Conservation (phyloP, 2,329 filamentous ascomycete genomes). For the Corinectria fuckeliana region DNA sequence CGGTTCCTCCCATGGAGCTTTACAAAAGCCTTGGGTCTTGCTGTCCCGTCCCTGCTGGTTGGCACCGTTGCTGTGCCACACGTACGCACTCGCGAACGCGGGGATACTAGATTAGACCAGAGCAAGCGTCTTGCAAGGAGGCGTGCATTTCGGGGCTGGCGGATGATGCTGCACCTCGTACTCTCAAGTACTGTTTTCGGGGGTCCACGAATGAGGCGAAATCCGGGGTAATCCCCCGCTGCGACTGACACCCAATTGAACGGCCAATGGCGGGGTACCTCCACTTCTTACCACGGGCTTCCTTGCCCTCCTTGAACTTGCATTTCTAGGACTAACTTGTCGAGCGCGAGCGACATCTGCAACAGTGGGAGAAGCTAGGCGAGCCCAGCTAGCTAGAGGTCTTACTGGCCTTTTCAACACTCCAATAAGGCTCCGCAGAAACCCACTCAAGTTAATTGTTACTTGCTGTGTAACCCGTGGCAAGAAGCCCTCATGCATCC, state of each 20-base stretch:
- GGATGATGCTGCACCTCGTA: constrained; percentile 5
- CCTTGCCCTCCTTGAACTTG: background rate
- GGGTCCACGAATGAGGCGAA: constrained; percentile 19
- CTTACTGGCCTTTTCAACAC: no score
- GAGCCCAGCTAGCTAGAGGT: background rate
- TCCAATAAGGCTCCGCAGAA: no score
- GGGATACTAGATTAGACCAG: background rate
- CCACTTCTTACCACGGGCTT: constrained; percentile 1
- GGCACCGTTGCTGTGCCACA: no score
- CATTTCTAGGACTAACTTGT: no score
- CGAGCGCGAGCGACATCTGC: background rate
- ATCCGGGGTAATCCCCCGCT: constrained; percentile 22
- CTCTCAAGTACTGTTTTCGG: constrained; percentile 11
- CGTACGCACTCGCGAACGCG: background rate
- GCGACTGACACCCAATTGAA: background rate
- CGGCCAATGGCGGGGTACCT: constrained; percentile 3
- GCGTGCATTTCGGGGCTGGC: background rate
- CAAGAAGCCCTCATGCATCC: background rate
- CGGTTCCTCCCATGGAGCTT: background rate
- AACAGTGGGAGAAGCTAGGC: background rate
- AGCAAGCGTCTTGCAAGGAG: background rate
- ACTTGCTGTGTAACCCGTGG: background rate
- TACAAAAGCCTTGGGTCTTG: no score
- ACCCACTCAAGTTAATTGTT: no score
- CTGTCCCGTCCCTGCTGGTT: no score